Conservation (phyloP, 164 flowering plant genomes). For the Magnolia changhungtana region DNA sequence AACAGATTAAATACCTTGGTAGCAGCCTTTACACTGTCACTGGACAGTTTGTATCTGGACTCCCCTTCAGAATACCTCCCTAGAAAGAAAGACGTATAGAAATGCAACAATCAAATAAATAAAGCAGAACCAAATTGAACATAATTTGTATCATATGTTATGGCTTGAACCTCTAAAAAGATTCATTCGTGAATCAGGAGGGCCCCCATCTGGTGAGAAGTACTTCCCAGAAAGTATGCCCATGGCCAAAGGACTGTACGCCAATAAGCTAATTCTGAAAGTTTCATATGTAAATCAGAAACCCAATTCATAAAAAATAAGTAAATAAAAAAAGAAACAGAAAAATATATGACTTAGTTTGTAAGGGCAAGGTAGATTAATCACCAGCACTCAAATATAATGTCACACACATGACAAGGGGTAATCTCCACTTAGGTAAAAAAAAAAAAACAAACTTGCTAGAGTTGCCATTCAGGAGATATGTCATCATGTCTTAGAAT, state of each 20-base stretch:
- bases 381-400: too few relatives aligned
- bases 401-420: neutral
- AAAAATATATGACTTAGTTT: too few relatives aligned
- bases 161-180: constrained; percentile 54
- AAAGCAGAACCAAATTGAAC: neutral
- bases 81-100: constrained; percentile 18
- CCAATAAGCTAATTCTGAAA: constrained; percentile 63
- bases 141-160: neutral
- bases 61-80: constrained; percentile 85
- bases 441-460: too few relatives aligned
- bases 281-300: neutral
- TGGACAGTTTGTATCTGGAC: constrained; percentile 69
- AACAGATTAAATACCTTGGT: constrained; percentile 32
- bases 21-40: constrained; percentile 35
- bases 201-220: constrained; percentile 50
- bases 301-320: neutral
- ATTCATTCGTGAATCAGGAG: constrained; percentile 68
- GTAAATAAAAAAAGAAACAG: neutral
- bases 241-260: constrained; percentile 92
- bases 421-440: neutral
- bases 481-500: neutral
- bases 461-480: neutral
- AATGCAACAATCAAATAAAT: neutral
- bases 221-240: constrained; percentile 89
- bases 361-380: too few relatives aligned